Base-by-base conservation (phyloP, 345 rosid genomes). In the Crucihimalaya himalaica region DNA sequence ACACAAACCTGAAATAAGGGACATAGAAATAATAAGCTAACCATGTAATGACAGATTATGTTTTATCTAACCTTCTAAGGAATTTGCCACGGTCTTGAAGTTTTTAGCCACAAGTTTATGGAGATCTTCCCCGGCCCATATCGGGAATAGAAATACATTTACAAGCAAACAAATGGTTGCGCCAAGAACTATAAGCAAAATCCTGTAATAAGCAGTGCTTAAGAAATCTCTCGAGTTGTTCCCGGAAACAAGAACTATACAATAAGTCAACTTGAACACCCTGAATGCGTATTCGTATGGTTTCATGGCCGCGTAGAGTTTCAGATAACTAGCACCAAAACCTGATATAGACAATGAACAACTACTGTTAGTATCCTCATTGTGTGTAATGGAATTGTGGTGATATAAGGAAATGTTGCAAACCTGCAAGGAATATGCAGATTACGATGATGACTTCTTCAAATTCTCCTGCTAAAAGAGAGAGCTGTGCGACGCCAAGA, bases 61-160 rank as follows among this genome's bases (percentile, higher is more conserved):
- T 14, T 32, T 7, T 25, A 13, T 42, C 62, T 63, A 43, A 88
- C 97, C 94, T 87, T 88, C 97, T 66, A 88, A 73, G n/a, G 92
- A 91, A 74, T 79, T 54, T 59, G 97, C 94, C 3, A 91, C 94
- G 18, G 84, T 81, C 34, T 42, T 85, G 81, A 91, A 91, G 72
- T 91, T 91, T 66, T 91, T 88, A 0, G 83, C 92, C 60, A 91
- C 94, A 72, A 83, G 83, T 68, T 88, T 88, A 80, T 91, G 97
- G 40, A 91, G 83, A 76, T 91, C 94, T 72, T 91, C 94, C 25
- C 90, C 97, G 7, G 97, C 82, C 97, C 97, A 91, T 57, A 86
- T 91, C 11, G 97, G 97, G 80, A 62, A 84, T 25, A 91, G 34
- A 42, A 82, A 82, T 16, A 80, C 80, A 65, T 86, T 88, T 27